These are phyloP conservation scores for Pseudogymnoascus sp. DNA, from an alignment of 2,329 filamentous ascomycete species.

Conservation along the genomic window DNA sequence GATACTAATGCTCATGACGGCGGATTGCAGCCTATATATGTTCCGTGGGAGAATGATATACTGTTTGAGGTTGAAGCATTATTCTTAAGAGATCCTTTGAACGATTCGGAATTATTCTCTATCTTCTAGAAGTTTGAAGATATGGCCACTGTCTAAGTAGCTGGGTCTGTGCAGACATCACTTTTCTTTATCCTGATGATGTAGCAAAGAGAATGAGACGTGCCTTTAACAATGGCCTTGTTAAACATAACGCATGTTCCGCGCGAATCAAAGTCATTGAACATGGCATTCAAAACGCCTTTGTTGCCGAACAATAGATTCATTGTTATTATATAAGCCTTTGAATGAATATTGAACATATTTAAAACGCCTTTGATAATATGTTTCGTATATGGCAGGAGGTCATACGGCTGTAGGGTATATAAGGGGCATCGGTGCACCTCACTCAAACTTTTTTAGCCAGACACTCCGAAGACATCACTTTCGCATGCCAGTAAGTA, in stretches of 20 bases:
- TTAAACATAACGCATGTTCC: not conserved
- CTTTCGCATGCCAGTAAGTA: not conserved
- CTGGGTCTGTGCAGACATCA: not conserved
- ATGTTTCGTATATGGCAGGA: not conserved
- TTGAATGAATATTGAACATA: not conserved
- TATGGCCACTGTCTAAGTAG: not conserved
- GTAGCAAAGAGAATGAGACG: not conserved
- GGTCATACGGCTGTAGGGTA: not conserved
- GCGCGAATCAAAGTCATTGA: not conserved
- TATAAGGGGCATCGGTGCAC: not conserved
- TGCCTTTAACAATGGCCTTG: not conserved
- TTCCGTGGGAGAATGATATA: not conserved
- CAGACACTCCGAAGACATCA: not conserved
- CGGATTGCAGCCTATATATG: not conserved
- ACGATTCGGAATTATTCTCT: not conserved
- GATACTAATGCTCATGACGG: not conserved
- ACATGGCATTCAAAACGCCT: not conserved
- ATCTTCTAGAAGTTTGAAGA: conserved; percentile 4
- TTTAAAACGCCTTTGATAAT: not conserved
- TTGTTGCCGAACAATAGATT: not conserved
- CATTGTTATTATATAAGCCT: not conserved
- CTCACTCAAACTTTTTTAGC: not conserved
- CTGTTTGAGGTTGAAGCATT: not conserved
- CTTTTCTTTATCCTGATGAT: not conserved
- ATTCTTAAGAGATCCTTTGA: not conserved